A percentile compares a stretch with the other conserved stretches of the same genome.
Conservation (phyloP, 495 filamentous ascomycete genomes). For the Penicillium paradoxum region DNA sequence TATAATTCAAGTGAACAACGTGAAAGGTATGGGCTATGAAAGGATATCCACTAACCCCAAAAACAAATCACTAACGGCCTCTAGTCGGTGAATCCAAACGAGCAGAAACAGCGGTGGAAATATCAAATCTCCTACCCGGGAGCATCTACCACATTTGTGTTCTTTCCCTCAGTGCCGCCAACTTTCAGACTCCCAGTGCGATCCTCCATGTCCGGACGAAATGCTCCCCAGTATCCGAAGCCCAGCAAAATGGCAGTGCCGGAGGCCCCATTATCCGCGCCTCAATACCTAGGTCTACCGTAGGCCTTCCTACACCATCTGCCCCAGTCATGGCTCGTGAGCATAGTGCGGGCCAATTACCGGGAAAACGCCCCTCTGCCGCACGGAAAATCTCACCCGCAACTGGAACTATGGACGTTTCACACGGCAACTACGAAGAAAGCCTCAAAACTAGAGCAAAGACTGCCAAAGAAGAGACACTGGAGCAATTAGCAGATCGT, state of each 20-base stretch:
- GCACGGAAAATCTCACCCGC: constrained; percentile 75
- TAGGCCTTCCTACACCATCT: constrained; percentile 49
- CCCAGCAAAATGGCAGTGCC: constrained; percentile 46
- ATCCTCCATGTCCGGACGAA: constrained; percentile 76
- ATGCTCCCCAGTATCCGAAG: constrained; percentile 47
- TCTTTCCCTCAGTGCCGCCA: constrained; percentile 79
- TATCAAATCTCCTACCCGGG: constrained; percentile 76
- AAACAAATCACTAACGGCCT: constrained; percentile 10
- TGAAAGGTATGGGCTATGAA: constrained; percentile 57
- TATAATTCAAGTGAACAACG: constrained; percentile 87
- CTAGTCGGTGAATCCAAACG: constrained; percentile 80
- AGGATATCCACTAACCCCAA: neutral
- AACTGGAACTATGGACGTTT: constrained; percentile 49
- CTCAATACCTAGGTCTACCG: constrained; percentile 44
- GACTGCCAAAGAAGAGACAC: constrained; percentile 36
- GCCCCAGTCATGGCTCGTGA: constrained; percentile 60
- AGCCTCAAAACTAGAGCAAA: constrained; percentile 27
- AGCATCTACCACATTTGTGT: constrained; percentile 91
- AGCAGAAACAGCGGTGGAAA: constrained; percentile 83
- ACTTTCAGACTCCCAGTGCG: constrained; percentile 84
- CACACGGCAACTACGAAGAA: constrained; percentile 32
- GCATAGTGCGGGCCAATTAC: constrained; percentile 49
- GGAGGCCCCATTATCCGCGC: constrained; percentile 39
- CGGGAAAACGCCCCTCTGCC: constrained; percentile 59
- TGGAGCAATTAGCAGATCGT: constrained; percentile 60